Conservation (phyloP, 192 early-diverging fungal species). For the Piromyces sp. region DNA sequence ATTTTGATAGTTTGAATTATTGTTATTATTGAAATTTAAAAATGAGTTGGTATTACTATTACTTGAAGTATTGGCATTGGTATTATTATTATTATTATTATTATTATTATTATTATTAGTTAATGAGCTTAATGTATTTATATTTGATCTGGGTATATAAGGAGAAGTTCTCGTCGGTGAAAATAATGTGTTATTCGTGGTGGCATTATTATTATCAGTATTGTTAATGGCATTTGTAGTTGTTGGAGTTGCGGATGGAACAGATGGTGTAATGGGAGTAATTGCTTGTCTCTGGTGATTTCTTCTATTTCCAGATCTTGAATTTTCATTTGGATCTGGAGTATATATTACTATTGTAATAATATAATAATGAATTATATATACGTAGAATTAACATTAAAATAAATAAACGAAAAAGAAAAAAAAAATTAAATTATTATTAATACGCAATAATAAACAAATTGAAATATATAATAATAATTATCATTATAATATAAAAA, state of each 20-base stretch:
- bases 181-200: not conserved
- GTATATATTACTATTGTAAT: not conserved
- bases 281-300: not conserved
- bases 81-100: not conserved
- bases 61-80: not conserved
- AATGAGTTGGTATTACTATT: not conserved
- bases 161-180: not conserved
- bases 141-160: not conserved
- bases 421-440: too few species aligned
- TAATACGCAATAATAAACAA: too few species aligned
- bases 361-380: too few species aligned
- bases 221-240: not conserved
- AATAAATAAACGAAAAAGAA: too few species aligned
- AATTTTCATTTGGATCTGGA: not conserved
- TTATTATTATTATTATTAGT: not conserved
- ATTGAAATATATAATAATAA: too few species aligned
- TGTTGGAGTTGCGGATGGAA: not conserved
- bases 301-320: not conserved
- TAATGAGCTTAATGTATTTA: not conserved
- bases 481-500: too few species aligned
- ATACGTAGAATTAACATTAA: too few species aligned
- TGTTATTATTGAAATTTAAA: not conserved
- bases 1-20: not conserved
- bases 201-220: not conserved
- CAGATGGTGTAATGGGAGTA: not conserved